Conservation (phyloP, 306 rosid genomes). For the Fragaria nilgerrensis region DNA sequence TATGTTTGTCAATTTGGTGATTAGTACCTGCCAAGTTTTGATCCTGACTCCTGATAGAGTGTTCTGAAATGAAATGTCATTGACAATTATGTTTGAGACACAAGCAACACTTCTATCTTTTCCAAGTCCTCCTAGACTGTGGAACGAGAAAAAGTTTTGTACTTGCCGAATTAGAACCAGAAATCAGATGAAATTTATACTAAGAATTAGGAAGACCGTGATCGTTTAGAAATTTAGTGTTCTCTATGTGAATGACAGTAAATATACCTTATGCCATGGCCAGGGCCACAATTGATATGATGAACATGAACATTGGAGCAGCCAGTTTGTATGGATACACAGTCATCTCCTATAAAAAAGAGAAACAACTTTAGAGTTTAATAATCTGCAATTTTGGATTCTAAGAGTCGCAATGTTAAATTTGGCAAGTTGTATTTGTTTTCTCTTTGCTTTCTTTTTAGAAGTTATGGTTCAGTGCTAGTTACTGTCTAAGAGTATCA, state of each 20-base stretch:
- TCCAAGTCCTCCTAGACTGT: conserved; percentile 89
- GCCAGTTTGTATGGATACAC: conserved; percentile 95
- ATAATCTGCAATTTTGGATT: neutral
- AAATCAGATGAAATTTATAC: too few species aligned
- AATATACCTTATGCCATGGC: conserved; percentile 90
- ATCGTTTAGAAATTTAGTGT: neutral
- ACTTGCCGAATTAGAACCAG: neutral
- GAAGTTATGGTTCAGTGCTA: conserved; percentile 52
- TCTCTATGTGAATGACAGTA: neutral
- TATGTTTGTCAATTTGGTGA: neutral
- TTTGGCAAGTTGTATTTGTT: conserved; percentile 14
- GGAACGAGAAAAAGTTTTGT: neutral
- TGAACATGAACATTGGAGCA: conserved; percentile 88
- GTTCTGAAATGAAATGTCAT: conserved; percentile 63
- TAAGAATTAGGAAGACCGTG: neutral
- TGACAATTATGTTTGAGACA: conserved; percentile 70
- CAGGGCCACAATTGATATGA: conserved; percentile 90
- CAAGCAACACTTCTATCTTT: conserved; percentile 71
- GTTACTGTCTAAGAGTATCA: conserved; percentile 36
- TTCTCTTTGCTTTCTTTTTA: conserved; percentile 29
- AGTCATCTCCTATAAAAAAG: conserved; percentile 79
- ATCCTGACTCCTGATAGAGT: conserved; percentile 84
- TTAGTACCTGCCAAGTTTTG: conserved; percentile 93
- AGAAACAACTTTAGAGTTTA: conserved; percentile 1
- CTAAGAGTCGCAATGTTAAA: conserved; percentile 23